Evolutionary conservation across 148 eudicot genomes (phyloP).

Genomic region (Cornus controversa): DNA sequence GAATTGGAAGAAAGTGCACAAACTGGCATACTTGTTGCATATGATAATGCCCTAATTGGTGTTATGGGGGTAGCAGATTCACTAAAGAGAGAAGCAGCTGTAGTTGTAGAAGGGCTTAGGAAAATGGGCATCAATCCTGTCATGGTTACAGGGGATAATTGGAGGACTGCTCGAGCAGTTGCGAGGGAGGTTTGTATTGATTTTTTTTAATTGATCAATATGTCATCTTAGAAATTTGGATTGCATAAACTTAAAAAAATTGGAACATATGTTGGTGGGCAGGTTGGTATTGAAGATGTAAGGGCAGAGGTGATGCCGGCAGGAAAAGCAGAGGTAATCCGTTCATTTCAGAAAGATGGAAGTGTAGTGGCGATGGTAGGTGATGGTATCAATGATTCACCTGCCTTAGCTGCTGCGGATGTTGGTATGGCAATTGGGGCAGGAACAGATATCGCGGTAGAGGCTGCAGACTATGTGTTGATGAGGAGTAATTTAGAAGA

Average conservation of each 20-base stretch:
- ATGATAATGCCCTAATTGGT: conserved; percentile 60
- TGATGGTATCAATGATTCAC: conserved; percentile 96
- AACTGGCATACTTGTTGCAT: conserved; percentile 86
- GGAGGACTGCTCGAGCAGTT: conserved; percentile 92
- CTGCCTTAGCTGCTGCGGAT: conserved; percentile 94
- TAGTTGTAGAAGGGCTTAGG: conserved; percentile 81
- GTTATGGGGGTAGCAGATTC: conserved; percentile 92
- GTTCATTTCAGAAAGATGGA: conserved; percentile 77
- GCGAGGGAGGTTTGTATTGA: conserved; percentile 73
- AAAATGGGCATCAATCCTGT: conserved; percentile 90
- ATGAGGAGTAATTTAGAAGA: conserved; percentile 93
- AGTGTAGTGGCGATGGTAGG: conserved; percentile 94
- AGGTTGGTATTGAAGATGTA: conserved; percentile 87
- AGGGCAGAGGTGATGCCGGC: conserved; percentile 97
- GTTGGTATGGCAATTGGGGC: conserved; percentile 99
- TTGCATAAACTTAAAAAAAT: too few relatives aligned
- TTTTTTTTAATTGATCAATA: not conserved
- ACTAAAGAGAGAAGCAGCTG: conserved; percentile 91
- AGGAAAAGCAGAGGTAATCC: conserved; percentile 84
- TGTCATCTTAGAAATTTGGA: not conserved
- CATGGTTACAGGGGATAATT: conserved; percentile 98
- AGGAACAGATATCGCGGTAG: conserved; percentile 94
- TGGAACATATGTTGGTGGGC: conserved; percentile 20
- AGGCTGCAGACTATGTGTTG: conserved; percentile 91
- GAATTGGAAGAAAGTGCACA: conserved; percentile 88